Conservation (phyloP, 352 stramenopile genomes). For the Phytophthora boehmeriae region DNA sequence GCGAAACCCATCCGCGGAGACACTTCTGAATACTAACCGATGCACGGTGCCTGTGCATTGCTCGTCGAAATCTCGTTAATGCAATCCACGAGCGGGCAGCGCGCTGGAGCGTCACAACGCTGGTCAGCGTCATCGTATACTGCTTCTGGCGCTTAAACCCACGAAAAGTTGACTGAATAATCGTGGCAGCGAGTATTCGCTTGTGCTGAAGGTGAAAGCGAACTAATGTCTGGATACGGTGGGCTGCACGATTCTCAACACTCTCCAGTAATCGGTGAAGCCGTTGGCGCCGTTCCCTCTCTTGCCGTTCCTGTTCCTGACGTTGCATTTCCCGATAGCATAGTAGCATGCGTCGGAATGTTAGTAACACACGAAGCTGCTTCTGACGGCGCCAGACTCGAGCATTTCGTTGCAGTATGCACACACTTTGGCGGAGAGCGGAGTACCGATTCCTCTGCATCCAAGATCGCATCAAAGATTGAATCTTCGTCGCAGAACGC, state of each 20-base stretch:
- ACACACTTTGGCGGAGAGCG: slow-evolving; percentile 14
- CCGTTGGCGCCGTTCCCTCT: slow-evolving; percentile 30
- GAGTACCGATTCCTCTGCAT: slow-evolving; percentile 23
- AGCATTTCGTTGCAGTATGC: slow-evolving; percentile 44
- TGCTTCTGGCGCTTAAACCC: slow-evolving; percentile 21
- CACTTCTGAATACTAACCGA: slow-evolving; percentile 53
- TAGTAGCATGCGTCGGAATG: slow-evolving; percentile 39
- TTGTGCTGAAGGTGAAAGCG: slow-evolving; percentile 32
- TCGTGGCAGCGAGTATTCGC: slow-evolving; percentile 23
- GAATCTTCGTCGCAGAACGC: slow-evolving; percentile 39
- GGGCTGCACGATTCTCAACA: slow-evolving; percentile 36
- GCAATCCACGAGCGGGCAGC: slow-evolving; percentile 21
- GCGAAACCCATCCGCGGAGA: slow-evolving; percentile 43
- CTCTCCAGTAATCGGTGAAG: slow-evolving; percentile 30
- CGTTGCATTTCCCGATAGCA: slow-evolving; percentile 36
- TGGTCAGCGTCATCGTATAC: slow-evolving; percentile 12
- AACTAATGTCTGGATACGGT: slow-evolving; percentile 37
- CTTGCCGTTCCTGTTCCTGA: slow-evolving; percentile 31
- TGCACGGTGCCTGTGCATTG: slow-evolving; percentile 24
- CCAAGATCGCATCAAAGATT: slow-evolving; percentile 30
- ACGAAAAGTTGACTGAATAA: slow-evolving; percentile 37
- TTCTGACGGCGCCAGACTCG: slow-evolving; percentile 44
- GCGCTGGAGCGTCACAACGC: slow-evolving; percentile 28
- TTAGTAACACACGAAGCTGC: slow-evolving; percentile 37
- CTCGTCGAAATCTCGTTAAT: slow-evolving; percentile 21